Conservation (phyloP, 1,284 basidiomycete genomes). For the Sanghuangporus baumii region DNA sequence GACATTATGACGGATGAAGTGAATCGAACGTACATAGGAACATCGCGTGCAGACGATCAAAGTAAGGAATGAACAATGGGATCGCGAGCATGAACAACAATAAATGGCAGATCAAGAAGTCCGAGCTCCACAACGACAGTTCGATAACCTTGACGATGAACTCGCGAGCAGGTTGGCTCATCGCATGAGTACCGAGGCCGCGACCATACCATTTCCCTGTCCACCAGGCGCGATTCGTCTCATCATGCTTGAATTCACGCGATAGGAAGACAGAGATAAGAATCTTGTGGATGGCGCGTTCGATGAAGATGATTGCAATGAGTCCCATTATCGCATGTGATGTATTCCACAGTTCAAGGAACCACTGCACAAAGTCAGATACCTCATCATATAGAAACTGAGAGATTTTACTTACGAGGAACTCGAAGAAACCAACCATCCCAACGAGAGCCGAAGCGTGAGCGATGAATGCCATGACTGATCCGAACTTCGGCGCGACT, state of each 20-base stretch:
- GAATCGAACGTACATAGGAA: conserved; percentile 54
- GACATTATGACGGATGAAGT: conserved; percentile 18
- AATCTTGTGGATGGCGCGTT: conserved; percentile 88
- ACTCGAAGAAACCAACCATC: conserved; percentile 90
- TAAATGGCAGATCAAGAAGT: conserved; percentile 62
- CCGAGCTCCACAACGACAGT: conserved; percentile 74
- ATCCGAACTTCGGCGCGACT: conserved; percentile 81
- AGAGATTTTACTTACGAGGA: conserved; percentile 56
- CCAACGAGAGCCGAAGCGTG: conserved; percentile 79
- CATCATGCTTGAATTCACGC: conserved; percentile 96
- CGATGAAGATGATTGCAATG: conserved; percentile 82
- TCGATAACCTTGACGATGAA: conserved; percentile 86
- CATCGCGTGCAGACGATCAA: conserved; percentile 72
- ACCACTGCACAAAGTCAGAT: conserved; percentile 59
- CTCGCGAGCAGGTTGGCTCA: conserved; percentile 88
- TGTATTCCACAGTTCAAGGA: conserved; percentile 88
- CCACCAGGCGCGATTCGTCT: conserved; percentile 97
- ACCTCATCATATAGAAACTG: neutral
- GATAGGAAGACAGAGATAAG: conserved; percentile 89
- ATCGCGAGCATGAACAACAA: conserved; percentile 73
- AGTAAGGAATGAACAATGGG: conserved; percentile 67
- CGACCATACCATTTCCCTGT: conserved; percentile 95
- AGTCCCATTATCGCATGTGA: conserved; percentile 89
- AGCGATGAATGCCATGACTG: conserved; percentile 83
- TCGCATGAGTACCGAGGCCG: conserved; percentile 79